Conservation (phyloP, 768 basidiomycete species). For the Lentinula edodes region DNA sequence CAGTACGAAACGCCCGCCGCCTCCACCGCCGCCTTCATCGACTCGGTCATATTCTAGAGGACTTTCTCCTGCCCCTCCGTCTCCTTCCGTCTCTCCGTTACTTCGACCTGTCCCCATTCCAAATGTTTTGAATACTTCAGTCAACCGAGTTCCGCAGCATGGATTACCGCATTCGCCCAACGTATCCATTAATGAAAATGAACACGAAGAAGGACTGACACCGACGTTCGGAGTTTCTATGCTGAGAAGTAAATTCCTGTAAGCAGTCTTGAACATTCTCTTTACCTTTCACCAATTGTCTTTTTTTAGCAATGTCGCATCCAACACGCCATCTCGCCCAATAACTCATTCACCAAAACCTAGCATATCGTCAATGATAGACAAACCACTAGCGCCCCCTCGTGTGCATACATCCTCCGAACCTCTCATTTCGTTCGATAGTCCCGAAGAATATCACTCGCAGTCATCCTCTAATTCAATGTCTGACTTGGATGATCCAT, state of each 20-base stretch:
- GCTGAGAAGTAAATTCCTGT: slow-evolving; percentile 43
- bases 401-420: background rate
- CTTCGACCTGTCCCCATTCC: slow-evolving; percentile 46
- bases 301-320: background rate
- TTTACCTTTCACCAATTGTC: background rate
- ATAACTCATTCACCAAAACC: slow-evolving; percentile 8
- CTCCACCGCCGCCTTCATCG: slow-evolving; percentile 46
- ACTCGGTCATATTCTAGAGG: slow-evolving; percentile 18
- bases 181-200: background rate
- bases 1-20: slow-evolving; percentile 47
- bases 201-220: slow-evolving; percentile 10
- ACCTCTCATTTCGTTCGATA: slow-evolving; percentile 3
- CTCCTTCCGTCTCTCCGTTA: slow-evolving; percentile 42
- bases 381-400: slow-evolving; percentile 1
- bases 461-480: slow-evolving; percentile 13
- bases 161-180: slow-evolving; percentile 2
- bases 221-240: slow-evolving; percentile 31
- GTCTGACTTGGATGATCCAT: slow-evolving; percentile 16
- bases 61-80: slow-evolving; percentile 30
- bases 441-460: slow-evolving; percentile 2
- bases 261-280: slow-evolving; percentile 16
- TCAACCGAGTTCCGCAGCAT: background rate
- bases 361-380: background rate
- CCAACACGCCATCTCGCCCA: slow-evolving; percentile 3
- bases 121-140: slow-evolving; percentile 10